These are phyloP conservation scores for Leccinum ochraceum DNA, from an alignment of 768 basidiomycete genomes.

Conservation along the genomic window DNA sequence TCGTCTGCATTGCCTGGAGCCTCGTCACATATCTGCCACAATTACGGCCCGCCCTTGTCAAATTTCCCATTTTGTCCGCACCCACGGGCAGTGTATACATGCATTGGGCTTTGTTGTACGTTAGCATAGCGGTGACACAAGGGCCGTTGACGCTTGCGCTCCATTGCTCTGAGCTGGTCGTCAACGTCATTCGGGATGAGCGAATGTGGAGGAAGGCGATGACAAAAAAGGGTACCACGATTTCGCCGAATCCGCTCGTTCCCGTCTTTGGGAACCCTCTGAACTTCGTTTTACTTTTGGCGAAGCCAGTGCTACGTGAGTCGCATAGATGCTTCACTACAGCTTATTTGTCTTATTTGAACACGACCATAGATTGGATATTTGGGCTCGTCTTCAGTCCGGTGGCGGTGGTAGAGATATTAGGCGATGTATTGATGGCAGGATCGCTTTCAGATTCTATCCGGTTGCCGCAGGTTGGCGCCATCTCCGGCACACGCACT, in stretches of 20 bases:
- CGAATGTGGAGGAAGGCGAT: conserved; percentile 14
- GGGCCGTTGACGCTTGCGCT: conserved; percentile 30
- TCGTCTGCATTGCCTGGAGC: conserved; percentile 26
- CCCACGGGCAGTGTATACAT: background rate
- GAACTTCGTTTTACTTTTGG: conserved; percentile 15
- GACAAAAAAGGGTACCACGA: conserved; percentile 11
- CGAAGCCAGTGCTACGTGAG: conserved; percentile 32
- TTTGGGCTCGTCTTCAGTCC: conserved; percentile 30
- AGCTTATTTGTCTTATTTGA: background rate
- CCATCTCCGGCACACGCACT: no score
- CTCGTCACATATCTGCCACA: no score
- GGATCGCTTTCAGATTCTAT: background rate
- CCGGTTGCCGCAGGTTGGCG: conserved; percentile 16
- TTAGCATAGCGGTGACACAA: conserved; percentile 27
- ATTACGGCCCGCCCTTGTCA: no score
- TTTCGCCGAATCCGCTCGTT: conserved; percentile 23
- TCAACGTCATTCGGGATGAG: conserved; percentile 27
- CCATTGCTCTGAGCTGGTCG: conserved; percentile 31
- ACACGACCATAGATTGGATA: conserved; percentile 30
- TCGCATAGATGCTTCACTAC: background rate
- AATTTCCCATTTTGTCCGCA: no score
- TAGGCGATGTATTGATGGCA: no score
- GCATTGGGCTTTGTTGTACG: conserved; percentile 28
- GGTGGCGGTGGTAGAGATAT: background rate
- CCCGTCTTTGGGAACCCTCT: conserved; percentile 20